A percentile compares a stretch with the other conserved stretches of the same genome.
Evolutionary conservation across 495 filamentous ascomycete species (phyloP).

Genomic region (Evansstolkia leycettana): DNA sequence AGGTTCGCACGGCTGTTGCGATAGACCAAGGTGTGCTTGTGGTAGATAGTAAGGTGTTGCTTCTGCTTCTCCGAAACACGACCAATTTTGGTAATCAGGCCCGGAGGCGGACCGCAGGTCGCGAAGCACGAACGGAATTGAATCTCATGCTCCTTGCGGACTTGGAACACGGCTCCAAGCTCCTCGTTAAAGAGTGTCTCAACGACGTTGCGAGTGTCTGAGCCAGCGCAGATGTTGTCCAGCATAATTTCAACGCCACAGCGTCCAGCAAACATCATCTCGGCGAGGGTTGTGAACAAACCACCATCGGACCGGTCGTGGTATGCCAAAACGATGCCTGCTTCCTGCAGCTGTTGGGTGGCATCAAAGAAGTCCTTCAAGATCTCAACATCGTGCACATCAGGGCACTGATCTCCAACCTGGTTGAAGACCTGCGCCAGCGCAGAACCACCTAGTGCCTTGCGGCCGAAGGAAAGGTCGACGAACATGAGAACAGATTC

Average conservation of each 20-base stretch:
- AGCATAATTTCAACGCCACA: constrained; percentile 81
- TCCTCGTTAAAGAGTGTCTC: constrained; percentile 89
- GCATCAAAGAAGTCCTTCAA: constrained; percentile 92
- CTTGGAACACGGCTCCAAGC: constrained; percentile 94
- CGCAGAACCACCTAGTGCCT: constrained; percentile 81
- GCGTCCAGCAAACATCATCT: constrained; percentile 97
- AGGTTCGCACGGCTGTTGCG: constrained; percentile 56
- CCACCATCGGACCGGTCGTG: constrained; percentile 93
- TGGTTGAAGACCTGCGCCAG: constrained; percentile 87
- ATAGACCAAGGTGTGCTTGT: constrained; percentile 54
- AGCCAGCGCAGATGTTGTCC: constrained; percentile 48
- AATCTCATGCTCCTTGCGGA: constrained; percentile 69
- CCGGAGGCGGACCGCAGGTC: constrained; percentile 74
- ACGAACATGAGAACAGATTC: constrained; percentile 86
- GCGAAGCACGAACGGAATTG: constrained; percentile 86
- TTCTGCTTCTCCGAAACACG: constrained; percentile 55
- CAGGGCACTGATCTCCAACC: constrained; percentile 71
- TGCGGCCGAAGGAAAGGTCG: constrained; percentile 66
- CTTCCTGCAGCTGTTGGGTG: constrained; percentile 71
- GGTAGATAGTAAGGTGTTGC: constrained; percentile 65
- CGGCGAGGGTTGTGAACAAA: constrained; percentile 77
- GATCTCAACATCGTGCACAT: constrained; percentile 68
- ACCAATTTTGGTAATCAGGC: constrained; percentile 73
- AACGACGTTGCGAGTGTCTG: constrained; percentile 49
- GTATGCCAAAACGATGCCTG: constrained; percentile 82